Conservation (phyloP, 2,329 filamentous ascomycete genomes). For the Diaporthe aspalathi region DNA sequence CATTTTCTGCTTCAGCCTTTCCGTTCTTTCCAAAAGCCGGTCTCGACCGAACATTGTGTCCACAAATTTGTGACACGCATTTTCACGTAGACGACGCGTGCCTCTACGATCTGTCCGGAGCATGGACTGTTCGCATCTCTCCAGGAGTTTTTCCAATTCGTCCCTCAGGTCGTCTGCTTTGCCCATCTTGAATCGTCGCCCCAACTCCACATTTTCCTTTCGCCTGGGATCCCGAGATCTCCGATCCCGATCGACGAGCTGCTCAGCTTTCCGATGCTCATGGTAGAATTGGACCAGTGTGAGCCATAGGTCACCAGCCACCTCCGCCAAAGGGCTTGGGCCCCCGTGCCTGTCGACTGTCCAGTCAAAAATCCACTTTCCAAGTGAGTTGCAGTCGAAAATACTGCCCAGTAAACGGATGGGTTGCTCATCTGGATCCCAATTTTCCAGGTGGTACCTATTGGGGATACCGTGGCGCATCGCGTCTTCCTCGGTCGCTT, state of each 20-base stretch:
- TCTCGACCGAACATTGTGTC: slow-evolving; percentile 94
- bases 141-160: slow-evolving; percentile 78
- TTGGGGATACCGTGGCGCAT: neutral
- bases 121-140: neutral
- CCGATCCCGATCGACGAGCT: slow-evolving; percentile 79
- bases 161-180: slow-evolving; percentile 84
- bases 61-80: slow-evolving; percentile 93
- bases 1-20: slow-evolving; percentile 90
- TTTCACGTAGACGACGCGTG: slow-evolving; percentile 94
- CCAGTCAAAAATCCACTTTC: neutral
- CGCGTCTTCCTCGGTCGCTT: neutral
- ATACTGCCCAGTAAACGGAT: neutral
- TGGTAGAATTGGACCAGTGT: slow-evolving; percentile 77
- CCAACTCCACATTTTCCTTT: slow-evolving; percentile 77
- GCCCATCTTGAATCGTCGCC: slow-evolving; percentile 91
- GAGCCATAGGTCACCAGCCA: neutral
- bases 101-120: slow-evolving; percentile 92
- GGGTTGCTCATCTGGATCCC: neutral
- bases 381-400: neutral
- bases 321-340: neutral
- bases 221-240: slow-evolving; percentile 49
- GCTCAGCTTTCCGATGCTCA: too few species aligned
- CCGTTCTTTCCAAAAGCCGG: slow-evolving; percentile 86
- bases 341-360: neutral
- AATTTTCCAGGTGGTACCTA: neutral